Conservation (phyloP, 2,329 filamentous ascomycete genomes). For the Penicillium glabrum region DNA sequence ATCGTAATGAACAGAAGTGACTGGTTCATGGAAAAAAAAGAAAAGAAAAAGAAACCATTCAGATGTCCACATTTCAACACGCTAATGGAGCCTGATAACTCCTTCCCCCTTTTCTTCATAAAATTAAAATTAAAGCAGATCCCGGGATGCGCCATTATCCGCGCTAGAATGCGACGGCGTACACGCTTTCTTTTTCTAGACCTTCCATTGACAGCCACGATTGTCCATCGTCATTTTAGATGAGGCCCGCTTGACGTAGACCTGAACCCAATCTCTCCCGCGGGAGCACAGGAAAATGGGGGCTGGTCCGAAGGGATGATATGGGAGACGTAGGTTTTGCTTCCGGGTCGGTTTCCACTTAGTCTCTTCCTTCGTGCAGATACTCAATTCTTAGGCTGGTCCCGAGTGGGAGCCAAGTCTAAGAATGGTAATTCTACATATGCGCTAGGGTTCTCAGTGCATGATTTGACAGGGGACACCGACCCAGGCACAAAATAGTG, state of each 20-base stretch:
- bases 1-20: background rate
- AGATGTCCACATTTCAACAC: background rate
- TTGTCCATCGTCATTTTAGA: slow-evolving; percentile 5
- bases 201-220: slow-evolving; percentile 2
- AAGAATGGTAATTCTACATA: background rate
- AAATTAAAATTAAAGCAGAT: background rate
- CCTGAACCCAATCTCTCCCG: background rate
- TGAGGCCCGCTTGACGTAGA: background rate
- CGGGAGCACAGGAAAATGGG: background rate
- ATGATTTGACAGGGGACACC: slow-evolving; percentile 10
- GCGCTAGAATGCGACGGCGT: slow-evolving; percentile 3
- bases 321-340: background rate
- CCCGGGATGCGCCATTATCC: background rate
- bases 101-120: background rate
- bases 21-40: background rate
- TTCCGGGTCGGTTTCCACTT: background rate
- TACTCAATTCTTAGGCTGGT: background rate
- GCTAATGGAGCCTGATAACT: background rate
- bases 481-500: background rate
- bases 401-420: background rate
- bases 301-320: background rate
- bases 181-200: slow-evolving; percentile 8
- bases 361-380: background rate
- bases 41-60: background rate
- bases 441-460: background rate